Evolutionary conservation across 1,139 yeast species (phyloP), one percentile per base, ranked within the genome.

Genomic region (Lodderomyces elongisporus): DNA sequence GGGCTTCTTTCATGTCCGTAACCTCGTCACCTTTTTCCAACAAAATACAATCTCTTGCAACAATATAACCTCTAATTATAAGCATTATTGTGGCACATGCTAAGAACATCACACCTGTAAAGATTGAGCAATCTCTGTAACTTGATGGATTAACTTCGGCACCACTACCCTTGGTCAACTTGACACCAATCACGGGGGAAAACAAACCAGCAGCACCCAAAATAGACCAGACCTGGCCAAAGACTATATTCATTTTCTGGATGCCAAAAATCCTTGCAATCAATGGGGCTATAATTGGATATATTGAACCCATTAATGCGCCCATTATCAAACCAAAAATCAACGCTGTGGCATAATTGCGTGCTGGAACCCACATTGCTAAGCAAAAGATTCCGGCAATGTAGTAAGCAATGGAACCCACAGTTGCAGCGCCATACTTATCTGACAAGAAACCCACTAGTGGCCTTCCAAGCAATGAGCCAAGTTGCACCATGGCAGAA

Each of bases 121-220:
- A 77, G 3, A 76, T 63, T 0, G 77, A 58, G 27, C 79, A 73
- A 43, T 70, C 46, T 21, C 54, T 49, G 48, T 75, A 77, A 44
- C 66, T 74, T 1, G 56, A 48, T 3, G 79, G 74, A 37, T 58
- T 58, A 2, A 54, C 49, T 3, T 69, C 65, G 0, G 50, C 52
- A 0, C 60, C 63, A 4, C 33, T 36, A 1, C 60, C 57, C 7
- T 58, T 52, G 34, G 70, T 71, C 33, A 75, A 53, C 8, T 66
- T 52, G 20, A 72, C 60, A 2, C 81, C 81, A 39, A 76, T 66
- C 12, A 74, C 65, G 3, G 81, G 80, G 1, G 79, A 66, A 1
- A 60, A 67, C 27, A 73, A 49, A 1, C 76, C 77, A 14, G 71
- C 54, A 2, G 53, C 37, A 9, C 77, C 81, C 37, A 65, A 46